Evolutionary conservation across 129 eudicot genomes (phyloP), one percentile per base, ranked within the genome.

Genomic region (Artemisia argyi): DNA sequence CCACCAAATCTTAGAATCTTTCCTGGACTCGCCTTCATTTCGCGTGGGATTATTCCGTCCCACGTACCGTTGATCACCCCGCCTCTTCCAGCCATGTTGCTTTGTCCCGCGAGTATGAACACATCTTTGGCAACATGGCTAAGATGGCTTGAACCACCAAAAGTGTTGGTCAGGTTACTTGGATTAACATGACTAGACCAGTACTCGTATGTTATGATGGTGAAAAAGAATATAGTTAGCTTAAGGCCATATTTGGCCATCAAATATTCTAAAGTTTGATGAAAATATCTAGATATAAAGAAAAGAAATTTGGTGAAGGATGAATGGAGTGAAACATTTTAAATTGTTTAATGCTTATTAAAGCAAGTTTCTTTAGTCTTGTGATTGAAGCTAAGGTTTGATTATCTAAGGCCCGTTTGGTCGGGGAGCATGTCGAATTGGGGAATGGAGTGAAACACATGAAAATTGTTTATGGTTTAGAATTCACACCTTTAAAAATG

Each of bases 61-160:
- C 97, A 90, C 6, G 75, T 77, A 55, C 57, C 66, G 74, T 90
- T 79, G 8, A 71, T 14, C 10, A 93, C 89, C 11, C 98, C 98
- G 8, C 97, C 98, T 15, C 97, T 76, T 39, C 97, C 98, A 44
- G 97, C 72, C 98, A 93, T 93, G 86, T 93, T 93, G 87, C 98
- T 93, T 57, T 93, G 98, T 7, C 98, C 98, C 66, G 97, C 98
- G 18, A 93, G 76, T 11, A 93, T 53, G 75, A 93, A 74, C 50
- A 93, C 84, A 70, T 81, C 80, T 65, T 73, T 87, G 39, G 16
- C 11, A 0, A 53, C 57, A 71, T 53, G 72, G 61, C 11, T 28
- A 0, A 53, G 61, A 71, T 53, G 76, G 61, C 7, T 28, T 18
- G 66, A 26, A 22, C 7, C 20, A 5, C 53, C 6, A 26, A 67